Conservation (phyloP, 2,329 filamentous ascomycete genomes). For the Calonectria honghensis region DNA sequence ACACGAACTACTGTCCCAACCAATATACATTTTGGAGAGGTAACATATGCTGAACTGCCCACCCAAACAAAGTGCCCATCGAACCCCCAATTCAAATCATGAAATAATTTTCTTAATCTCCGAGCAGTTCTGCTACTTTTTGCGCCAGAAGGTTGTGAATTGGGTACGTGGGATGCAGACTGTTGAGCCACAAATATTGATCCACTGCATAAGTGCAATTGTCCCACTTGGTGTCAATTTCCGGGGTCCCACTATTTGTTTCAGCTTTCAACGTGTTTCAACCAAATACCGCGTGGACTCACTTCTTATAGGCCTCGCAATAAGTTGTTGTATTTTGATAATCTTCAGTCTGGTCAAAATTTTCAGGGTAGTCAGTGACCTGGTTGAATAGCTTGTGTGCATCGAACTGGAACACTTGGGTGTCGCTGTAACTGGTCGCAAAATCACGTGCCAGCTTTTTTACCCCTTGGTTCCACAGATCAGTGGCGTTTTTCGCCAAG, state of each 20-base stretch:
- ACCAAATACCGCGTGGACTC: not conserved
- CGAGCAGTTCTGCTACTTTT: not conserved
- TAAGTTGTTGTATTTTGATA: slow-evolving; percentile 19
- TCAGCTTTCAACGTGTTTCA: not conserved
- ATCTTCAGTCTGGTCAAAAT: not conserved
- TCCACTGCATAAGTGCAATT: slow-evolving; percentile 24
- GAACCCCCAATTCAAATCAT: not conserved
- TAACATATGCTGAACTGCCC: too few species aligned
- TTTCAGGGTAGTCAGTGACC: not conserved
- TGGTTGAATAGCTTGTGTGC: slow-evolving; percentile 11
- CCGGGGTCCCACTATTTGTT: not conserved
- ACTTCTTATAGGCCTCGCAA: slow-evolving; percentile 22
- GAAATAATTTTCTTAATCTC: not conserved
- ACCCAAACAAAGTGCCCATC: too few species aligned
- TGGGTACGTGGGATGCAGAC: slow-evolving; percentile 15
- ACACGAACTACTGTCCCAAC: too few species aligned
- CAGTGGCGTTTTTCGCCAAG: slow-evolving; percentile 7
- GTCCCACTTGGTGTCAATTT: slow-evolving; percentile 15
- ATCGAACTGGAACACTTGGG: slow-evolving; percentile 12
- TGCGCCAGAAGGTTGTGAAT: not conserved
- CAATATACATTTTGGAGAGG: too few species aligned
- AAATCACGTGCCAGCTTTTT: not conserved
- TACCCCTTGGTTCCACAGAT: not conserved
- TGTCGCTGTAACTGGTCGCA: not conserved
- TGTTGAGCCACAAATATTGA: slow-evolving; percentile 24